Base-by-base conservation (phyloP, 495 filamentous ascomycete species). In the Tuber borchii region DNA sequence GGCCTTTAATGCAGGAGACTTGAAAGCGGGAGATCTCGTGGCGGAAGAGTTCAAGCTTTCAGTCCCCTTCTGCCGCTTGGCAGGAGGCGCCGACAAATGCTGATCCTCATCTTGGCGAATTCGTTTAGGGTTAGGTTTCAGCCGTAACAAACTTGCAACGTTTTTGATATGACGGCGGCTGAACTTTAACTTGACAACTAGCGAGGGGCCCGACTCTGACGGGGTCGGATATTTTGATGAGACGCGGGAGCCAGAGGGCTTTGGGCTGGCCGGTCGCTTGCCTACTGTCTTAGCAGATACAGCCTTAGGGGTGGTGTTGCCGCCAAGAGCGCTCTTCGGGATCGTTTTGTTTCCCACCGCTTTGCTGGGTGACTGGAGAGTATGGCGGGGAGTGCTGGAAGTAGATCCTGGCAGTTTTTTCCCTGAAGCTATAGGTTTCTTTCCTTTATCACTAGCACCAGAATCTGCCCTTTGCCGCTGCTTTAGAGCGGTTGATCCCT, bases 191-290 rank as follows among this genome's bases (percentile, higher is more conserved):
- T 78, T 80, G n/a, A 83, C 81, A 46, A 83, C 71, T 65, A 72
- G 65, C 34, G 79, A 81, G 40, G 69, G 71, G 79, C 71, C 81
- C 22, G 31, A 43, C 34, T 48, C 31, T 69, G 75, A 45, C 61
- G 80, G 56, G 20, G 77, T 46, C 42, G 80, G 74, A 39, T 74
- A 76, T 72, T 82, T 82, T 7, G 80, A 74, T 45, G 80, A 71
- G 61, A 73, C 71, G 46, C 74, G 79, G 71, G 81, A 76, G 19
- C 78, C 82, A 37, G 78, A 74, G 43, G 71, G 75, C 43, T 75
- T 82, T 22, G 81, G 81, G 48, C 81, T 83, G 40, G 71, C 70
- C 71, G 78, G 81, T 78, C 81, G 81, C 76, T 83, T 83, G 69
- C 76, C 74, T 40, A 76, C 77, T 34, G 76, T 82, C 74, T 82